Base-by-base conservation (phyloP, 208 protist genomes). In the Strigomonas galati region DNA sequence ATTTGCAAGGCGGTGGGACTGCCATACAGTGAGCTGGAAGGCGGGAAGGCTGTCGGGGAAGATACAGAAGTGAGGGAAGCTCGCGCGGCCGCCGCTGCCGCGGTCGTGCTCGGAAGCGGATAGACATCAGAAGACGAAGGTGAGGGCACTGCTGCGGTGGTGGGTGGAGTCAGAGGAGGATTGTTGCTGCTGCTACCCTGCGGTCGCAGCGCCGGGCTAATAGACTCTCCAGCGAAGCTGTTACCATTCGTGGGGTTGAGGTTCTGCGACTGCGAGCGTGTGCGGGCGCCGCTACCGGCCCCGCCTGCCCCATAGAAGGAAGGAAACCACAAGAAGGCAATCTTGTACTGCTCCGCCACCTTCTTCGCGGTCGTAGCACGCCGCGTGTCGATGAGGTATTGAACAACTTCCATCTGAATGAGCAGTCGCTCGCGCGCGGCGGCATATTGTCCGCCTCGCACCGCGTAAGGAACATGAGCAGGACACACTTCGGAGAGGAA, bases 301-400 rank as follows among this genome's bases (percentile, higher is more conserved):
- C 26, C 46, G 17, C 9, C 40, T 1, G 35, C 49, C 5, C 26
- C 46, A 5, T 24, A 37, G 0, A 94, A 72, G n/a, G 56, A 73
- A 26, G 89, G 85, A 62, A 95, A 95, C 82, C 81, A 89, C 69
- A 84, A 71, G 19, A 84, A 62, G 0, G 89, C 84, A 21, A 95
- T 71, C 10, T 67, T 68, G 76, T 95, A 95, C 40, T 67, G 59
- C 3, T 80, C 65, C 2, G 75, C 71, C 21, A 92, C 82, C 65
- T 89, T 81, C 49, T 61, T 56, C 17, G 89, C 89, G 19, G 90
- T 70, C 35, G 56, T 64, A 31, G 69, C 51, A 14, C 85, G 81
- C 14, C 80, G 68, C n/a, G 89, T 95, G 10, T 71, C 64, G 43
- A 95, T 78, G 26, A 95, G 74, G 69, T 95, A 95, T 30, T 87